A percentile compares a stretch with the other conserved stretches of the same genome.
These are phyloP conservation scores for Ilex paraguariensis DNA, from an alignment of 305 asterid species.

Conservation along the genomic window DNA sequence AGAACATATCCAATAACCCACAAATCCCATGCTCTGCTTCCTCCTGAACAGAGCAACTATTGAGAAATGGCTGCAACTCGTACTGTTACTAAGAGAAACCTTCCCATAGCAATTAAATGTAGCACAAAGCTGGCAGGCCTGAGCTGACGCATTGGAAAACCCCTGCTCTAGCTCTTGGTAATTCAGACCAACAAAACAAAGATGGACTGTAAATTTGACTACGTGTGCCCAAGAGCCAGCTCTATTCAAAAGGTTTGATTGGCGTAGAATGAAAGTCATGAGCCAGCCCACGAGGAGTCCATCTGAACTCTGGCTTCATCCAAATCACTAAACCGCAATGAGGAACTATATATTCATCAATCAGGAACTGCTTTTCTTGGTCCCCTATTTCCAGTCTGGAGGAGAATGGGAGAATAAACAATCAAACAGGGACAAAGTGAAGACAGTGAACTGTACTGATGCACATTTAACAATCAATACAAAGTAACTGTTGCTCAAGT, in stretches of 20 bases:
- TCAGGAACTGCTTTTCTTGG: constrained; percentile 6
- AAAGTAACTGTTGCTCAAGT: too few species aligned
- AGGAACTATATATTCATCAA: background rate
- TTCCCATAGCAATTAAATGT: constrained; percentile 39
- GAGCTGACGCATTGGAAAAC: constrained; percentile 21
- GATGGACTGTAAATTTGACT: constrained; percentile 23
- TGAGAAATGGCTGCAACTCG: constrained; percentile 53
- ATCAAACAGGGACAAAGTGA: too few species aligned
- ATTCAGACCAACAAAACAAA: constrained; percentile 7
- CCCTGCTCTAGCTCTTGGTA: background rate
- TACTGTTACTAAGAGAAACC: constrained; percentile 34
- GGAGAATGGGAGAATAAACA: too few species aligned
- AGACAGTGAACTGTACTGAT: too few species aligned
- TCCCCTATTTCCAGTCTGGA: background rate
- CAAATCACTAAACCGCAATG: background rate
- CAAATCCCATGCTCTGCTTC: constrained; percentile 15
- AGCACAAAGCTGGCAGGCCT: constrained; percentile 34
- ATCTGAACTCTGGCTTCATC: constrained; percentile 25
- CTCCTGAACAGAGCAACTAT: constrained; percentile 31
- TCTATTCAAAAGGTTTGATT: too few species aligned
- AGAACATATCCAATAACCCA: constrained; percentile 27
- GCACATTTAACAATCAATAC: too few species aligned
- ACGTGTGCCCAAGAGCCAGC: too few species aligned
- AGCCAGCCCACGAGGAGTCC: constrained; percentile 1
- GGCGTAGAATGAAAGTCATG: too few species aligned